phyloP scores from a whole-genome alignment of 116 monocot genomes.

The Trichopus zeylanicus region DNA sequence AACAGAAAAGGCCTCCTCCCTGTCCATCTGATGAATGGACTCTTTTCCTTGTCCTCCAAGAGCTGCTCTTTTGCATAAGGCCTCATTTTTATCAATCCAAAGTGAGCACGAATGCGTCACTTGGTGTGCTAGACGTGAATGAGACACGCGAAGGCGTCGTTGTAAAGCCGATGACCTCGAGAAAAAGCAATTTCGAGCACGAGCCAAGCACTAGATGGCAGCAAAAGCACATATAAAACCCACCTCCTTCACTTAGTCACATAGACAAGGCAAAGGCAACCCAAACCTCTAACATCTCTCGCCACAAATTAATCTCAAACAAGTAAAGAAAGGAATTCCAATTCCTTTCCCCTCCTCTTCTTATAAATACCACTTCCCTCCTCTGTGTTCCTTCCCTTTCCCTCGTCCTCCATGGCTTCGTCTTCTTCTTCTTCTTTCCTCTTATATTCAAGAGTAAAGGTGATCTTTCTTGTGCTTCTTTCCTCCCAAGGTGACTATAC shows the following conservation, averaged over 20 bases:
- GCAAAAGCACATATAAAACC: too few relatives aligned
- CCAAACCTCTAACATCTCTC: too few relatives aligned
- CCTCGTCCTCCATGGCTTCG: background rate
- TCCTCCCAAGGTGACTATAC: slow-evolving; percentile 53
- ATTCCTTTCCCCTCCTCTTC: background rate
- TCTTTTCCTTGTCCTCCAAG: background rate
- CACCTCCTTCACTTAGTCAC: too few relatives aligned
- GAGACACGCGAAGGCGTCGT: too few relatives aligned
- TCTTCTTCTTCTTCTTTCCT: background rate
- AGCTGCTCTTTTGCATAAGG: background rate
- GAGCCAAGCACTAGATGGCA: too few relatives aligned
- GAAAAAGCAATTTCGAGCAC: too few relatives aligned
- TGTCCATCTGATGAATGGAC: background rate
- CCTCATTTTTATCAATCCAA: too few relatives aligned
- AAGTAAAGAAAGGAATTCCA: slow-evolving; percentile 1
- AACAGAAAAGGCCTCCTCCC: background rate
- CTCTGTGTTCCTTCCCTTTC: background rate
- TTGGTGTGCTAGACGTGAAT: too few relatives aligned
- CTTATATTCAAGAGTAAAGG: slow-evolving; percentile 2
- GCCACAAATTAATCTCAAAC: background rate
- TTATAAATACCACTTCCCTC: background rate
- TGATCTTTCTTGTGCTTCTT: slow-evolving; percentile 32
- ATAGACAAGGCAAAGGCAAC: too few relatives aligned
- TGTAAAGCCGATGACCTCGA: too few relatives aligned
- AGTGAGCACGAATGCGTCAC: too few relatives aligned